Base-by-base conservation (phyloP, 139 green algal genomes). In the Chlamydomonas sphaeroides region DNA sequence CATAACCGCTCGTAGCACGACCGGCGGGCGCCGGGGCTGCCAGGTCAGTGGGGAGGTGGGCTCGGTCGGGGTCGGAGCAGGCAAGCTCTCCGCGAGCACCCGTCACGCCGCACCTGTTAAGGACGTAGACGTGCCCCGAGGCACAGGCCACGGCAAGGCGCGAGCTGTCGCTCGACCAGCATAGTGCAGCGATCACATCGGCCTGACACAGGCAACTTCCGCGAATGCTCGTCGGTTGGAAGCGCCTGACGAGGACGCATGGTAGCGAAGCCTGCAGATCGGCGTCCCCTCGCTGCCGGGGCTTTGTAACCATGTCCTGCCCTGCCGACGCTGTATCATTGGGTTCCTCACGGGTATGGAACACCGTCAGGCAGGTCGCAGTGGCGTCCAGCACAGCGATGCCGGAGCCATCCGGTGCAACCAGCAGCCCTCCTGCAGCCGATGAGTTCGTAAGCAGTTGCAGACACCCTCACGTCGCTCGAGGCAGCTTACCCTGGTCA, bases 61-160 rank as follows among this genome's bases (percentile, higher is more conserved):
- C n/a, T n/a, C n/a, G n/a, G n/a, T n/a, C n/a, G n/a, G n/a, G n/a
- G n/a, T n/a, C n/a, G n/a, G n/a, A n/a, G n/a, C n/a, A n/a, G n/a
- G n/a, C n/a, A n/a, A n/a, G n/a, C n/a, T n/a, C n/a, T n/a, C n/a
- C n/a, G n/a, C n/a, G n/a, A n/a, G n/a, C n/a, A n/a, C n/a, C n/a
- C n/a, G n/a, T n/a, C n/a, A n/a, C n/a, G 35, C 3, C 62, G 20
- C 45, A 84, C 77, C 77, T 84, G 65, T 84, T 65, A 14, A 84
- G 49, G 4, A 84, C 42, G 36, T 84, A 84, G 23, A 84, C 35
- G 35, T 76, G 49, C 0, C 77, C 77, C 10, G 77, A 84, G 25
- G 3, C 25, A 26, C 65, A 76, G 0, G 77, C 77, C 28, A 84
- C 3, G 25, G 77, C 77, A 14, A 84, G 65, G 21, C 77, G 63